Base-by-base conservation (phyloP, 495 filamentous ascomycete genomes). In the Xylaria telfairii region DNA sequence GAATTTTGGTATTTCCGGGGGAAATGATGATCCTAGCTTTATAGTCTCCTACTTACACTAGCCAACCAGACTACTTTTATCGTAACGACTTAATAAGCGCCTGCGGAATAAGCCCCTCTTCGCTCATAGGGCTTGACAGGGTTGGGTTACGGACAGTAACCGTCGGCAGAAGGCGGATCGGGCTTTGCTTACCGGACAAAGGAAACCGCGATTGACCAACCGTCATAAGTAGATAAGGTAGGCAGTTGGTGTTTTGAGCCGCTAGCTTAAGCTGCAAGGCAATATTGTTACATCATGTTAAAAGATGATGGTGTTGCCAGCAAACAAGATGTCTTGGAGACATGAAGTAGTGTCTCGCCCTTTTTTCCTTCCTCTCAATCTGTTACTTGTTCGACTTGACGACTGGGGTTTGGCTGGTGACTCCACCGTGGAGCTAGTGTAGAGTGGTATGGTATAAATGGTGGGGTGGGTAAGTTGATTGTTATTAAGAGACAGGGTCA, bases 81-180 rank as follows among this genome's bases (percentile, higher is more conserved):
- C 24, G 21, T 65, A 51, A 9, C 9, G n/a, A 39, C 46, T 54
- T 41, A 54, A 26, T 66, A 53, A 66, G 64, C 34, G 21, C 64
- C 47, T 30, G 62, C 61, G 13, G 1, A 62, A 62, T 2, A n/a
- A 21, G 60, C 39, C 28, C 61, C 61, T 46, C 42, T 30, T 64
- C 34, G 42, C 21, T n/a, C 24, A 28, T 37, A 26, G 1, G 1
- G 1, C 13, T 61, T 41, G 62, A 1, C 19, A 49, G 17, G 62
- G 44, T 49, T 39, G 42, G 2, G 13, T 51, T 32, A 13, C 21
- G 30, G 7, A 54, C 32, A 3, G 9, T 10, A 49, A 26, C 63
- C 63, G n/a, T 49, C 56, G 0, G 17, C 13, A 37, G 12, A 61
- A 5, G 9, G 1, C 6, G 4, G 41, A 32, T 17, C 24, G 37